Conservation (phyloP, 257 asterid genomes). For the Gardenia jasminoides region DNA sequence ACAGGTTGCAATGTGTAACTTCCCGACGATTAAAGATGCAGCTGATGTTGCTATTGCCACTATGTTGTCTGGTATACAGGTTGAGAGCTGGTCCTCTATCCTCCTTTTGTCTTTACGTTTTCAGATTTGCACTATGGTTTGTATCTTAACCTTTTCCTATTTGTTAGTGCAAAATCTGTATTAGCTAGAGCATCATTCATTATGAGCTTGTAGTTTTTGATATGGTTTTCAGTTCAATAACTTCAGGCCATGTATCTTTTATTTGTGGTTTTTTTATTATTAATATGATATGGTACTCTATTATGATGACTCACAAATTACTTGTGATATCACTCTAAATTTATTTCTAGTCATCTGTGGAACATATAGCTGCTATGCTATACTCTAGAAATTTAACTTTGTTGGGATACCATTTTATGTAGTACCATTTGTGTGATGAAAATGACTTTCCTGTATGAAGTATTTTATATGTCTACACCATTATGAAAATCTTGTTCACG, state of each 20-base stretch:
- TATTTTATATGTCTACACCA: not conserved
- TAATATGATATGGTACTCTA: not conserved
- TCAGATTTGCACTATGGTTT: not conserved
- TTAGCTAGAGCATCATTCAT: not conserved
- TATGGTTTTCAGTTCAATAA: not conserved
- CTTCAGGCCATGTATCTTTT: not conserved
- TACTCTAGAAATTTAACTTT: not conserved
- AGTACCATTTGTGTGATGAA: not conserved
- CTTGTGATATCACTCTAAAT: not conserved
- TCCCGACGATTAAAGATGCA: conserved; percentile 91
- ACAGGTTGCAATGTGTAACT: conserved; percentile 98
- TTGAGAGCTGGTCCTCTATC: conserved; percentile 23
- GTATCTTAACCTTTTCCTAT: not conserved
- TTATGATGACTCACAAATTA: not conserved
- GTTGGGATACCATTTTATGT: too few relatives aligned
- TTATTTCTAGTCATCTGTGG: not conserved
- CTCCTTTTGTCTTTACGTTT: not conserved
- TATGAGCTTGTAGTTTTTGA: not conserved
- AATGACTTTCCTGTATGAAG: not conserved
- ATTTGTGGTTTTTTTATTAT: not conserved
- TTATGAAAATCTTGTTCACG: not conserved
- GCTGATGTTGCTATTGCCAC: conserved; percentile 97
- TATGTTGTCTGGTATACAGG: conserved; percentile 96
- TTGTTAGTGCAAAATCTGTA: not conserved
- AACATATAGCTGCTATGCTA: too few relatives aligned